Conservation (phyloP, 1,139 yeast genomes). For the Geotrichum klebahnii region DNA sequence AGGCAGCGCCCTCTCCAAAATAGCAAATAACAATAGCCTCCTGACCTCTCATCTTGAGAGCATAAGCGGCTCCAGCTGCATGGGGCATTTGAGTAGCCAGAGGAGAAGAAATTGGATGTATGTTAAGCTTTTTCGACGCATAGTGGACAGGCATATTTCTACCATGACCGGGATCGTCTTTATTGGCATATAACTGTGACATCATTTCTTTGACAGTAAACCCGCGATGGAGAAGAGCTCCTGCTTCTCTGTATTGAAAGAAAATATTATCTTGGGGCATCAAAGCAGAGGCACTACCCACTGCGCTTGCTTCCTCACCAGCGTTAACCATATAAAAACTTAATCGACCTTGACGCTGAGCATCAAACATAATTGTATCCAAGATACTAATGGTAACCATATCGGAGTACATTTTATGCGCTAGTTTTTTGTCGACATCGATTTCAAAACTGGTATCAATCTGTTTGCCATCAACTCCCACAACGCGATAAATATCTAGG, state of each 20-base stretch:
- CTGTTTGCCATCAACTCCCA: constrained; percentile 35
- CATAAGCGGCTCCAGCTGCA: constrained; percentile 42
- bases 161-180: constrained; percentile 36
- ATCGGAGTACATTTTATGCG: constrained; percentile 35
- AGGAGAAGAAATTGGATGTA: constrained; percentile 41
- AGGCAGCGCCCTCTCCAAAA: constrained; percentile 42
- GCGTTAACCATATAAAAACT: constrained; percentile 41
- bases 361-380: constrained; percentile 40
- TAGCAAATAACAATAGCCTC: constrained; percentile 35
- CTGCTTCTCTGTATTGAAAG: constrained; percentile 40
- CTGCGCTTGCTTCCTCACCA: constrained; percentile 41
- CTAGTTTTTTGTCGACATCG: constrained; percentile 31
- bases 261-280: constrained; percentile 36
- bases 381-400: constrained; percentile 37
- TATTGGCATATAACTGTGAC: constrained; percentile 38
- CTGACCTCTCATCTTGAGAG: constrained; percentile 34
- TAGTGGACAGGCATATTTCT: constrained; percentile 41
- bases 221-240: constrained; percentile 38
- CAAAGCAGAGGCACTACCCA: constrained; percentile 40
- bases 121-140: constrained; percentile 32
- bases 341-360: constrained; percentile 40
- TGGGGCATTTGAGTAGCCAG: constrained; percentile 41
- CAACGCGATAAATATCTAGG: constrained; percentile 35
- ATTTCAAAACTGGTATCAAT: constrained; percentile 31
- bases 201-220: constrained; percentile 36